Evolutionary conservation across 345 rosid genomes (phyloP).

Genomic region (Litchi chinensis): DNA sequence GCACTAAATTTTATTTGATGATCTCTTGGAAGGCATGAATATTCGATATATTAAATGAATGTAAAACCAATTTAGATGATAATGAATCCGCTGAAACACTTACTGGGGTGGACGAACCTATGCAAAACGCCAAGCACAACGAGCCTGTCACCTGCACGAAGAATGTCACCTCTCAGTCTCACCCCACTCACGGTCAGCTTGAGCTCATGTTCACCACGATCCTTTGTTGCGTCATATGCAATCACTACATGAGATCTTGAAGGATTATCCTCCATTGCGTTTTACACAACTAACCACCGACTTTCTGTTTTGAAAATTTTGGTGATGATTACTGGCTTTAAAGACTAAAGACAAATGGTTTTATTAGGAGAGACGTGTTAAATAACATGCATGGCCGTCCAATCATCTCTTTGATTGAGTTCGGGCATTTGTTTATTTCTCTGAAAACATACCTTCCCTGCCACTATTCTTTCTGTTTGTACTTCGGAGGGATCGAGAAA

Average conservation of each 20-base stretch:
- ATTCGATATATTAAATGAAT: too few species aligned
- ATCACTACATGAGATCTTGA: conserved; percentile 44
- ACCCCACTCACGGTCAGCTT: conserved; percentile 31
- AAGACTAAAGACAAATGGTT: background rate
- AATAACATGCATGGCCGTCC: conserved; percentile 8
- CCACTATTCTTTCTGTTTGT: background rate
- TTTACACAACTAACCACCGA: too few species aligned
- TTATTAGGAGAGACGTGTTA: background rate
- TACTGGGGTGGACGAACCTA: conserved; percentile 54
- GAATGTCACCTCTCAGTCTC: conserved; percentile 48
- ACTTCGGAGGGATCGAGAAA: conserved; percentile 9
- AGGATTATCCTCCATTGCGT: conserved; percentile 37
- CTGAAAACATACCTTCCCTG: background rate
- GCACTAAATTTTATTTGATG: too few species aligned
- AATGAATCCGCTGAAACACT: conserved; percentile 22
- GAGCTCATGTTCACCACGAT: conserved; percentile 43
- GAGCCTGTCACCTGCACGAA: conserved; percentile 51
- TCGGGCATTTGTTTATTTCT: background rate
- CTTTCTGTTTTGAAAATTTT: background rate
- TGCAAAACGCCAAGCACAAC: conserved; percentile 57
- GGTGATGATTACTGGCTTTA: background rate
- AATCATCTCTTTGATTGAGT: conserved; percentile 19
- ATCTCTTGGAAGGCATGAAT: too few species aligned
- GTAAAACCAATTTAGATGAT: background rate
- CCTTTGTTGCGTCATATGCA: conserved; percentile 63